Base-by-base conservation (phyloP, 768 basidiomycete genomes). In the Flagelloscypha sp. region DNA sequence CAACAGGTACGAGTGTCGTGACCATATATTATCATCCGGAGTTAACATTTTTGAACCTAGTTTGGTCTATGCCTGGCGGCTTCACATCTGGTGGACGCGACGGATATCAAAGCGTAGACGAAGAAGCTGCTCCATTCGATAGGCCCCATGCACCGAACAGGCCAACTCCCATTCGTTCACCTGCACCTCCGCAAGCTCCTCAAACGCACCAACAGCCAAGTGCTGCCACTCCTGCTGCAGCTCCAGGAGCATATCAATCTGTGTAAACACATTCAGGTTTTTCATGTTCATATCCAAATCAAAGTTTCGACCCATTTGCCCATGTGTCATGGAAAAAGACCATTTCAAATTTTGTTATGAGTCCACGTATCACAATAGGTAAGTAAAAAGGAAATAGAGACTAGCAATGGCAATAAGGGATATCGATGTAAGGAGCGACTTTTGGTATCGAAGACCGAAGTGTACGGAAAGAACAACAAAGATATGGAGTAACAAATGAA, bases 11-110 rank as follows among this genome's bases (percentile, higher is more conserved):
- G 56, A 46, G 21, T 22, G 13, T 30, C 20, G 13, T 20, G 16
- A 20, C 17, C 15, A n/a, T 31, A 20, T n/a, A 19, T 6, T 19
- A 25, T 36, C 35, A 38, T 15, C 16, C 19, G 19, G 8, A 45
- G 37, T 39, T 24, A 27, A 44, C 29, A 9, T 6, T 17, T 35
- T n/a, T 33, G 9, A 9, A 15, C 32, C 19, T 39, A 84, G 81
- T 84, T 11, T 84, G 81, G 81, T 72, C 79, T 13, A 84, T 84
- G 81, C 81, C 81, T 4, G 81, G 80, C 10, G 78, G 78, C 1
- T 77, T 81, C 45, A 75, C 76, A 1, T 71, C 74, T 4, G 46
- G 55, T 23, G 61, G 60, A 16, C 62, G 70, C 25, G 72, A 72
- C 35, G 75, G 78, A 6, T 81, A 81, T 50, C 77, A 81, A 48